Percentiles rank a stretch among this genome's conserved stretches.
These are phyloP conservation scores for Alternaria arbusti DNA, from an alignment of 2,329 filamentous ascomycete genomes.

Conservation along the genomic window DNA sequence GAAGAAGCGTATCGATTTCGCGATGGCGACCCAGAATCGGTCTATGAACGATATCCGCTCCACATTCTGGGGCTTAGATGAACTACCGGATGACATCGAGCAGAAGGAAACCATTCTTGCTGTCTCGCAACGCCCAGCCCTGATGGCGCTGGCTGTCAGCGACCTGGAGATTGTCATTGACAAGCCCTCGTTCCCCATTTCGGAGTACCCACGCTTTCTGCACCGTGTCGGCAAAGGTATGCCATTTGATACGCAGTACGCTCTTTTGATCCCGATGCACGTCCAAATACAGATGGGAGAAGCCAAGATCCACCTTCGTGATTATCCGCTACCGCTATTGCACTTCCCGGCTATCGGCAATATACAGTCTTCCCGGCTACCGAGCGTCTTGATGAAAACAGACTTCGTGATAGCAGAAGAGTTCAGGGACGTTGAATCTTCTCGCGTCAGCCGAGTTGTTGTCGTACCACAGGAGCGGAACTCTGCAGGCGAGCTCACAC, in stretches of 20 bases:
- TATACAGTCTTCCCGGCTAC: conserved; percentile 77
- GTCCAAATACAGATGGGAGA: conserved; percentile 90
- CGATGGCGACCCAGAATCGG: conserved; percentile 70
- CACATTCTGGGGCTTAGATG: conserved; percentile 81
- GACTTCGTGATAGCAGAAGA: conserved; percentile 98
- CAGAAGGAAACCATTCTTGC: conserved; percentile 86
- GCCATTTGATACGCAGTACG: conserved; percentile 88
- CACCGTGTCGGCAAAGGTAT: conserved; percentile 95
- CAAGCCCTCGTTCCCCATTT: conserved; percentile 88
- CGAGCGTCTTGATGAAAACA: conserved; percentile 82
- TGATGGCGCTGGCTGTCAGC: conserved; percentile 80
- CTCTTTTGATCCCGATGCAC: conserved; percentile 87
- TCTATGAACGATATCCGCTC: conserved; percentile 80
- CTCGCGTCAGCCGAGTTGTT: conserved; percentile 79
- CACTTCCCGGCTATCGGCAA: conserved; percentile 85
- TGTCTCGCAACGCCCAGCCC: conserved; percentile 81
- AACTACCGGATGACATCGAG: conserved; percentile 79
- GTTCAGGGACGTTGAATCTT: conserved; percentile 80
- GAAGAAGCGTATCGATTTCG: conserved; percentile 86
- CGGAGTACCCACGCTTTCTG: conserved; percentile 82
- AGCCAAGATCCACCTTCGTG: conserved; percentile 81
- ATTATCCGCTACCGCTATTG: conserved; percentile 90
- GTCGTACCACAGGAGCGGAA: conserved; percentile 75
- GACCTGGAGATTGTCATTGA: conserved; percentile 87
- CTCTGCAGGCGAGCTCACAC: conserved; percentile 62